Percentiles rank a stretch among this genome's conserved stretches.
Conservation (phyloP, 2,329 filamentous ascomycete species). For the Biscogniauxia sp. region DNA sequence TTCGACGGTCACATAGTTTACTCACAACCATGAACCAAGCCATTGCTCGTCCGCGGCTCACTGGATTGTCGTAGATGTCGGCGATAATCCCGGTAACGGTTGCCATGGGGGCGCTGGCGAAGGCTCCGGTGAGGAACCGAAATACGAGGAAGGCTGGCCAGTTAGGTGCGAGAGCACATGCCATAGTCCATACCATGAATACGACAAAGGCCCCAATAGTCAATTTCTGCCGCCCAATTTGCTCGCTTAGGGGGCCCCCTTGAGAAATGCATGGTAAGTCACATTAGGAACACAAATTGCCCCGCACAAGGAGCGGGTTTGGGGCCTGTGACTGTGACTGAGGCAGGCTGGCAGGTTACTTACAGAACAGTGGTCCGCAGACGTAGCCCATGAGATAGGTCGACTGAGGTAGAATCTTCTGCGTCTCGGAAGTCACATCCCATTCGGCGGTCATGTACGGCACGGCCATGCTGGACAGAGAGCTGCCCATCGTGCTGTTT, state of each 20-base stretch:
- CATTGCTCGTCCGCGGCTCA: constrained; percentile 58
- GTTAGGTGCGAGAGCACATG: constrained; percentile 44
- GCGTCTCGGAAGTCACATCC: constrained; percentile 45
- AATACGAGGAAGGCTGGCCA: constrained; percentile 50
- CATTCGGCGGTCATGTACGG: constrained; percentile 58
- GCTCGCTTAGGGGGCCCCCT: constrained; percentile 66
- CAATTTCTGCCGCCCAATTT: constrained; percentile 55
- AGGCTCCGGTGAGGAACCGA: constrained; percentile 51
- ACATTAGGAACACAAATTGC: not conserved
- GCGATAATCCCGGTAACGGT: constrained; percentile 64
- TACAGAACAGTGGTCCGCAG: constrained; percentile 41
- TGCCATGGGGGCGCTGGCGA: constrained; percentile 58
- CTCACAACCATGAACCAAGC: constrained; percentile 62
- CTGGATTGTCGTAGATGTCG: constrained; percentile 60
- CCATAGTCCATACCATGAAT: constrained; percentile 53
- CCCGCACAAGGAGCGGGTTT: not conserved
- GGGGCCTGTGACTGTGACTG: not conserved
- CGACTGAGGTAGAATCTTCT: constrained; percentile 57
- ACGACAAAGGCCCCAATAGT: constrained; percentile 44
- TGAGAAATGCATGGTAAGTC: constrained; percentile 39
- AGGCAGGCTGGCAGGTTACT: constrained; percentile 8
- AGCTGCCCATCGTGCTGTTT: constrained; percentile 66
- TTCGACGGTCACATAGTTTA: not conserved
- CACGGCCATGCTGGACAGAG: constrained; percentile 62
- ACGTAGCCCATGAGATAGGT: constrained; percentile 65